phyloP scores from a whole-genome alignment of 305 asterid species.

The Plantago coronopus region DNA sequence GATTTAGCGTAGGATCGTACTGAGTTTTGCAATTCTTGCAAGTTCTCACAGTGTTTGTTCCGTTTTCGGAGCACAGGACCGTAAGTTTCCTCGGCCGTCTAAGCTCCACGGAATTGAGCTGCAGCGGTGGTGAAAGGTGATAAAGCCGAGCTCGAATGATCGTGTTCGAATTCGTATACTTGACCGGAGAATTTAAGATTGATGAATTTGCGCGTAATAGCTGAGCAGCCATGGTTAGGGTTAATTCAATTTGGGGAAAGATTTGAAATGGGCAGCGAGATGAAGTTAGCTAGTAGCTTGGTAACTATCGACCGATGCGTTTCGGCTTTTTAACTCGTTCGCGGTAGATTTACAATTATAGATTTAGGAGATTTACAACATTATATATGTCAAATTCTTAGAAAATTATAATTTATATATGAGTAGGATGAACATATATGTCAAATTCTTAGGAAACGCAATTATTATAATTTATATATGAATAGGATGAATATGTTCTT shows the following conservation, averaged over 20 bases:
- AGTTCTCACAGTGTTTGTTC: slow-evolving; percentile 36
- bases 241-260: slow-evolving; percentile 14
- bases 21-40: slow-evolving; percentile 83
- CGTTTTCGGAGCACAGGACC: slow-evolving; percentile 48
- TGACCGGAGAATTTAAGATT: slow-evolving; percentile 16
- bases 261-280: slow-evolving; percentile 12
- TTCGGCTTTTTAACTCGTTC: too few relatives aligned
- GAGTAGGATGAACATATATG: too few relatives aligned
- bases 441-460: too few relatives aligned
- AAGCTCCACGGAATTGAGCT: slow-evolving; percentile 23
- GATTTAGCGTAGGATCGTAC: slow-evolving; percentile 76
- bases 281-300: too few relatives aligned
- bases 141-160: slow-evolving; percentile 16
- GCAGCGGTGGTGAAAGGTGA: slow-evolving; percentile 6
- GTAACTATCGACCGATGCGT: too few relatives aligned
- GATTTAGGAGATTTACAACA: too few relatives aligned
- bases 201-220: slow-evolving; percentile 23
- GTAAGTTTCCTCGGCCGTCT: slow-evolving; percentile 28
- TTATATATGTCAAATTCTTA: too few relatives aligned
- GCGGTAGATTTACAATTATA: too few relatives aligned
- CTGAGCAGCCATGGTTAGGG: slow-evolving; percentile 34
- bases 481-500: too few relatives aligned
- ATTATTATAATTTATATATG: too few relatives aligned
- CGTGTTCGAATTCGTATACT: slow-evolving; percentile 12
- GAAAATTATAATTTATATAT: too few relatives aligned